Percentiles rank a stretch among this genome's conserved stretches.
Evolutionary conservation across 352 stramenopile species (phyloP).

Genomic region (Phytopythium montanum): DNA sequence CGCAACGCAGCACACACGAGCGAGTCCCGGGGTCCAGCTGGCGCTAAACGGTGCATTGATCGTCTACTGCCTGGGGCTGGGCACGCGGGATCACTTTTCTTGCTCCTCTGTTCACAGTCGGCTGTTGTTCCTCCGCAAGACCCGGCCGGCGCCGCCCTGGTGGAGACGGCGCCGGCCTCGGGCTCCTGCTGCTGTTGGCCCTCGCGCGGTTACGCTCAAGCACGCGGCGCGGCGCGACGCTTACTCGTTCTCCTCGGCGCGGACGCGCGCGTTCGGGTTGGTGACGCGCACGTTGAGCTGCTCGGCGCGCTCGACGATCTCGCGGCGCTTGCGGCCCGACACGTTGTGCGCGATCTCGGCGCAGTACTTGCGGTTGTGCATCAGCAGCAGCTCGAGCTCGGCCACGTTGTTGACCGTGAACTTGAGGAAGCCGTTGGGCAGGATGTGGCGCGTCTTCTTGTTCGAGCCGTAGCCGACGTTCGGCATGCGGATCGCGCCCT

Average conservation of each 20-base stretch:
- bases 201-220: background rate
- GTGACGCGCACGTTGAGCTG: slow-evolving; percentile 98
- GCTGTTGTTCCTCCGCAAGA: slow-evolving; percentile 33
- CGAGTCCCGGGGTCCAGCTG: slow-evolving; percentile 37
- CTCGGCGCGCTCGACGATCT: slow-evolving; percentile 97
- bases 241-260: slow-evolving; percentile 96
- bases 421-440: slow-evolving; percentile 99
- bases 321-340: slow-evolving; percentile 94
- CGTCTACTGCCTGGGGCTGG: slow-evolving; percentile 31
- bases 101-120: slow-evolving; percentile 30
- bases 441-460: slow-evolving; percentile 97
- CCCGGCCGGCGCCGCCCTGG: slow-evolving; percentile 5
- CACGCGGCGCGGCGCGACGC: slow-evolving; percentile 10
- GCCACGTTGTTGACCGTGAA: slow-evolving; percentile 98
- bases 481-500: slow-evolving; percentile 97
- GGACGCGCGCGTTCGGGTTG: slow-evolving; percentile 97
- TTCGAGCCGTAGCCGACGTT: slow-evolving; percentile 99
- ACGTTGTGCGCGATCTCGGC: slow-evolving; percentile 99
- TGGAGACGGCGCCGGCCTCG: background rate
- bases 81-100: slow-evolving; percentile 28
- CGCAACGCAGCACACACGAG: slow-evolving; percentile 19
- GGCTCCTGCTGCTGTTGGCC: background rate
- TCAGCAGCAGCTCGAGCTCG: slow-evolving; percentile 96
- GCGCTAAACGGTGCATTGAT: slow-evolving; percentile 43
- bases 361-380: slow-evolving; percentile 97